Conservation (phyloP, 306 rosid species). For the Medicago truncatula region MtrunA17r5.0-ANR NC_053044.1:40805501-40806000, state of each 20-base stretch:
- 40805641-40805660: neutral
- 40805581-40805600: too few relatives aligned
- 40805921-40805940: neutral
- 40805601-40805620: too few relatives aligned
- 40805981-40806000: neutral
- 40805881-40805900: conserved; percentile 45
- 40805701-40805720: conserved; percentile 16
- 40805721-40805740: conserved; percentile 9
- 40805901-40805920: conserved; percentile 22
- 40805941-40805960: neutral
- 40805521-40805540: neutral
- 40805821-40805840: neutral
- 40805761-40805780: neutral
- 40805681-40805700: neutral
- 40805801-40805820: too few relatives aligned
- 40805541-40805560: conserved; percentile 9
- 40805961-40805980: neutral
- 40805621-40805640: neutral
- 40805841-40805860: neutral
- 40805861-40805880: neutral
- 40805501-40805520: neutral
- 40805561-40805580: neutral
- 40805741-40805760: conserved; percentile 13
- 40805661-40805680: conserved; percentile 9
- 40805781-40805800: neutral